Evolutionary conservation across 2,329 filamentous ascomycete species (phyloP), one percentile per base, ranked within the genome.

Genomic region (Monilinia polystroma): DNA sequence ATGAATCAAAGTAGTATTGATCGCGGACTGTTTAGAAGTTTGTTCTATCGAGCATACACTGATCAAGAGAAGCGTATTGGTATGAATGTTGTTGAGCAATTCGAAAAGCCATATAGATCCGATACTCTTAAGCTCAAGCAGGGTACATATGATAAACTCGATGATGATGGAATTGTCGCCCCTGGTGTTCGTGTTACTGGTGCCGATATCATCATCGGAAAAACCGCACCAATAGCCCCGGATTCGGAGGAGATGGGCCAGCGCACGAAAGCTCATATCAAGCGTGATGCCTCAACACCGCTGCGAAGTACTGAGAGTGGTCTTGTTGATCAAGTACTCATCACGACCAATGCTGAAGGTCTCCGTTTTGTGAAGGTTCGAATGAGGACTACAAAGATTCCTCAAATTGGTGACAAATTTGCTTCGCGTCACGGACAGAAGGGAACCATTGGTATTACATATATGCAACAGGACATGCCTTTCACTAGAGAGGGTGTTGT

Each of bases 1-100:
- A 98, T 99, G 95, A 99, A 99, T 79, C 95, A 99, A 81, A 97
- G 93, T 81, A 97, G 93, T 79, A 98, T 99, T 75, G 95, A 99
- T 79, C 91, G 95, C 76, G 95, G 95, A 70, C 84, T 99, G 5
- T 99, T 99, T 89, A 87, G 96, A 75, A 97, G 93, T 85, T 81
- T 99, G 65, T 99, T 98, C 83, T 99, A 97, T 86, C 89, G 96
- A 73, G 93, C 94, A 14, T 99, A 99, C 80, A 96, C 93, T 43
- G 95, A 99, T 76, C 92, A 93, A 72, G 95, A 99, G 81, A 98
- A 98, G 84, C 90, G 92, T 71, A 90, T 99, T 41, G 95, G 95
- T 70, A 90, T 98, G 81, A 92, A 93, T 72, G 89, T 96, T 51
- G 88, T 97, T 6, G 96, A 99, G 78, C 85, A 90, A 67, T 99